Base-by-base conservation (phyloP, 768 basidiomycete species). In the Mycena polygramma region DNA sequence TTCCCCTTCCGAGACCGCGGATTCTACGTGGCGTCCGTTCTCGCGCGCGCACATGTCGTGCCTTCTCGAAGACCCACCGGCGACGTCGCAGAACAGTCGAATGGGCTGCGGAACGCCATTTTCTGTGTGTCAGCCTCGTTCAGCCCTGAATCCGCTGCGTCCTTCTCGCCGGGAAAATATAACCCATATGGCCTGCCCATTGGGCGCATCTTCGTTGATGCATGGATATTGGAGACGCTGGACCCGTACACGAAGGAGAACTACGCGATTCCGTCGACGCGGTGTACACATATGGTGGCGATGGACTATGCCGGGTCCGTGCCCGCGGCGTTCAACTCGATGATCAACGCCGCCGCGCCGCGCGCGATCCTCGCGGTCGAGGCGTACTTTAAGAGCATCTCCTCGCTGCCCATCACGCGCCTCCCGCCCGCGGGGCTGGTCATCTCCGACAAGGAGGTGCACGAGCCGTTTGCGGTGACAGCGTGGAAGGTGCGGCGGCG, bases 211-310 rank as follows among this genome's bases (percentile, higher is more conserved):
- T 91, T 94, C 73, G 82, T 99, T 8, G 96, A 98, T 75, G 97
- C 94, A 2, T 99, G 98, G 98, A 90, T 97, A 39, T 81, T 98
- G 75, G 96, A 99, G 83, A 98, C 97, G 5, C 87, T 99, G 55
- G 97, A 99, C 77, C 96, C 97, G 0, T 98, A 98, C 69, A 93
- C 95, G 26, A 92, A 91, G 69, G 96, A 97, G 80, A 95, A 95
- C 72, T 97, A 96, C 77, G 89, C 95, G 15, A 97, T 99, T 53
- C 98, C 97, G 1, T 98, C 96, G 5, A 95, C 96, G 46, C 82
- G 93, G 55, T 97, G 95, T 79, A 96, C 93, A 52, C 86, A 94
- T 66, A 84, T 97, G 48, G 89, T 94, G 4, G 92, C 94, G 1
- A 87, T 96, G 68, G 97, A 98, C 79, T 95, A 92, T 76, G 91